Percentiles rank a stretch among this genome's conserved stretches.
Conservation (phyloP, 2,329 filamentous ascomycete genomes). For the Alternaria sp. region DNA sequence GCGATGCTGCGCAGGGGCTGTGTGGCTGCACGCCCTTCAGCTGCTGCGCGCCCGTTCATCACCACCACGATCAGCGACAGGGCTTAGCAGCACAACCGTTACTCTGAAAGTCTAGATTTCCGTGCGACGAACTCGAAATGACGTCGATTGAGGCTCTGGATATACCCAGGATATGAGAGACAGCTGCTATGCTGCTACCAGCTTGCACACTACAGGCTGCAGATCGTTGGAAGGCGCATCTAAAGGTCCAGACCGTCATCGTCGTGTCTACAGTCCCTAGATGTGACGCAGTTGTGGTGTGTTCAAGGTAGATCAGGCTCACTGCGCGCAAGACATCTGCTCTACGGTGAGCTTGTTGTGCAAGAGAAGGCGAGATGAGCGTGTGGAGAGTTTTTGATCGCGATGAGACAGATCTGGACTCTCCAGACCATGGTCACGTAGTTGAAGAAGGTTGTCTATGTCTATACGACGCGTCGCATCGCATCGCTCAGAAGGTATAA, state of each 20-base stretch:
- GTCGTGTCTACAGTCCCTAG: background rate
- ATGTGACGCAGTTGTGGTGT: slow-evolving; percentile 8
- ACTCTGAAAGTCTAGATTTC: slow-evolving; percentile 1
- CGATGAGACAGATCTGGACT: slow-evolving; percentile 24
- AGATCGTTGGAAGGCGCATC: background rate
- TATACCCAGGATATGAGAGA: background rate
- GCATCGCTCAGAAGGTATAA: slow-evolving; percentile 2
- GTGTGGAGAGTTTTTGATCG: slow-evolving; percentile 21
- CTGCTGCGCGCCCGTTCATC: slow-evolving; percentile 12
- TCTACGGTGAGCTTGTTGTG: slow-evolving; percentile 11
- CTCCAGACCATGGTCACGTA: background rate
- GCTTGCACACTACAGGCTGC: background rate
- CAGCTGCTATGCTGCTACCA: background rate
- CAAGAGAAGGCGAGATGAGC: slow-evolving; percentile 5
- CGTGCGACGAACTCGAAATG: background rate
- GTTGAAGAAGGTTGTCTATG: background rate
- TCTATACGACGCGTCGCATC: background rate
- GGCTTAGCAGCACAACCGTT: background rate
- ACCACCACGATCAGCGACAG: slow-evolving; percentile 8
- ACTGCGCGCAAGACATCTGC: slow-evolving; percentile 15
- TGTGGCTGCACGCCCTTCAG: slow-evolving; percentile 15
- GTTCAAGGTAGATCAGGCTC: background rate
- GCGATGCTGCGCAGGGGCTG: slow-evolving; percentile 11
- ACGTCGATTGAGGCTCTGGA: slow-evolving; percentile 1
- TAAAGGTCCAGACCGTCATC: slow-evolving; percentile 13